These are phyloP conservation scores for Fusarium algeriense DNA, from an alignment of 2,329 filamentous ascomycete species.

Conservation along the genomic window DNA sequence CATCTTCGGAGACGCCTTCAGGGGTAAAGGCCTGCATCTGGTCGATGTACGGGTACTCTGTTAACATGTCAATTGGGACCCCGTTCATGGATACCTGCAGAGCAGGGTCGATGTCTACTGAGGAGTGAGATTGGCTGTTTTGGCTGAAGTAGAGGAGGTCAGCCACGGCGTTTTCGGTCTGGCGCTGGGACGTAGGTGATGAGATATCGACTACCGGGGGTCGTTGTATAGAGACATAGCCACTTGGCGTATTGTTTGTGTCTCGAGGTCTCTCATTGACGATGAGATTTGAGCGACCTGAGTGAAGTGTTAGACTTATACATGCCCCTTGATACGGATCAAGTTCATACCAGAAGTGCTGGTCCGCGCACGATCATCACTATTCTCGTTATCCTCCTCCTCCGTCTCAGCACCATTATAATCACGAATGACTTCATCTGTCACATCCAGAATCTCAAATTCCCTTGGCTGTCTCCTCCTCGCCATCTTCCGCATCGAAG, in stretches of 20 bases:
- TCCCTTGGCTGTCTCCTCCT: slow-evolving; percentile 45
- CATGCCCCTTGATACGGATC: rapidly evolving
- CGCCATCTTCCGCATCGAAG: slow-evolving; percentile 51
- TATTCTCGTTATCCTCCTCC: slow-evolving; percentile 30
- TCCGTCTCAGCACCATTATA: slow-evolving; percentile 48
- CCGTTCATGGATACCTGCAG: slow-evolving; percentile 40
- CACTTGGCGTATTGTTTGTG: slow-evolving; percentile 7
- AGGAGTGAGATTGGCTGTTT: slow-evolving; percentile 41
- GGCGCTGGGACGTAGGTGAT: slow-evolving; percentile 44
- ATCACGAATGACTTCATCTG: slow-evolving; percentile 54
- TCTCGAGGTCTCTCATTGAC: not conserved
- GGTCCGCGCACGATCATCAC: not conserved
- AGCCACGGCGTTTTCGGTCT: slow-evolving; percentile 53
- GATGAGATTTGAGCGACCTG: slow-evolving; percentile 4
- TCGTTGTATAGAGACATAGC: slow-evolving; percentile 17
- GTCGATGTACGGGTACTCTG: slow-evolving; percentile 45
- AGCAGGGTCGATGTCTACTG: slow-evolving; percentile 37
- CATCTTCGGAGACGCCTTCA: slow-evolving; percentile 52
- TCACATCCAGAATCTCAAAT: slow-evolving; percentile 55
- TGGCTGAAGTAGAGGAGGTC: slow-evolving; percentile 53
- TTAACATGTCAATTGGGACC: slow-evolving; percentile 28
- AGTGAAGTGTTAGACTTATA: not conserved
- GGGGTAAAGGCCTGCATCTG: slow-evolving; percentile 50
- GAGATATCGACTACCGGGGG: slow-evolving; percentile 16
- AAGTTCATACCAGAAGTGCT: slow-evolving; percentile 16